These are phyloP conservation scores for Leucocoprinus birnbaumii DNA, from an alignment of 768 basidiomycete genomes.

Conservation along the genomic window DNA sequence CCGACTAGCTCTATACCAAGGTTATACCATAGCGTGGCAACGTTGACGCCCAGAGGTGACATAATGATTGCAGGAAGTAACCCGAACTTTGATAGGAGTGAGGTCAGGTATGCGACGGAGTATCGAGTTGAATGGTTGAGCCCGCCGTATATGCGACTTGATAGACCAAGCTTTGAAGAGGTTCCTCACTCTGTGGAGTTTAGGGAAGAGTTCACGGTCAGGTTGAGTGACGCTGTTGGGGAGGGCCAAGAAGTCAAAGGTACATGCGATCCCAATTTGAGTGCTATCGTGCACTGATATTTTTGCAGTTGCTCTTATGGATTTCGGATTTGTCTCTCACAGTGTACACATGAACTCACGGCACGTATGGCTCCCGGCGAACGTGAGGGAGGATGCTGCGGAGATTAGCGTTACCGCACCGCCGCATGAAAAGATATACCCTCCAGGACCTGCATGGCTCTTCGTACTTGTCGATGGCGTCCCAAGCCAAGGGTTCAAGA, in stretches of 20 bases:
- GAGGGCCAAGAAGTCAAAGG: conserved; percentile 46
- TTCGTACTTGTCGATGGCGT: conserved; percentile 65
- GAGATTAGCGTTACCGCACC: conserved; percentile 30
- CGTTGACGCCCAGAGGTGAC: conserved; percentile 66
- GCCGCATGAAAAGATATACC: conserved; percentile 61
- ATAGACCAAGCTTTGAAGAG: conserved; percentile 50
- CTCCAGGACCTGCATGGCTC: conserved; percentile 81
- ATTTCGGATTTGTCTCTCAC: conserved; percentile 80
- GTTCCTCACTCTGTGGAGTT: conserved; percentile 38
- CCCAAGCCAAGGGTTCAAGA: conserved; percentile 57
- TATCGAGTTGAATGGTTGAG: conserved; percentile 86
- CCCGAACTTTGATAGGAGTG: conserved; percentile 78
- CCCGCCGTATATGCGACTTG: conserved; percentile 73
- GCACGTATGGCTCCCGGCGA: conserved; percentile 58
- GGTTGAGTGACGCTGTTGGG: conserved; percentile 34
- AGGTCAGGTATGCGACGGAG: conserved; percentile 74
- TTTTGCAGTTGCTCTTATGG: conserved; percentile 66
- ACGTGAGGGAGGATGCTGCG: conserved; percentile 41
- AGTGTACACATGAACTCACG: conserved; percentile 74
- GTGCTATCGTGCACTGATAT: not conserved
- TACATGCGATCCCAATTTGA: conserved; percentile 16
- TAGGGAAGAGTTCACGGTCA: conserved; percentile 42
- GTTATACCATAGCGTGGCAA: conserved; percentile 83
- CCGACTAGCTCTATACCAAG: conserved; percentile 66
- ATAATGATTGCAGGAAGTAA: conserved; percentile 84